A percentile compares a stretch with the other conserved stretches of the same genome.
Conservation (phyloP, 2,329 filamentous ascomycete species). For the Diaporthe velutina region DNA sequence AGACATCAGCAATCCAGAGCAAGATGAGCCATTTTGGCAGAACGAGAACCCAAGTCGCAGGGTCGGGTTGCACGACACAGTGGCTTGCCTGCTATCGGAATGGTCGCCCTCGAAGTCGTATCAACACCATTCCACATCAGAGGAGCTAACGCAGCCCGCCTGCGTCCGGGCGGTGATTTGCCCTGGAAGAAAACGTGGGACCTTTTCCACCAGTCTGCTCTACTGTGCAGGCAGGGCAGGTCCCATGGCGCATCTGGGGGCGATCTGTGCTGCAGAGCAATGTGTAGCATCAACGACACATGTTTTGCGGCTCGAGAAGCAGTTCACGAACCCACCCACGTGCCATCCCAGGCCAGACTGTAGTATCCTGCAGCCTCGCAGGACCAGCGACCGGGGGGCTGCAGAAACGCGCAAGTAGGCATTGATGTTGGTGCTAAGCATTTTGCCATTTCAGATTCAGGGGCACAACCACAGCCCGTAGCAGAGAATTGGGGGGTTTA, state of each 20-base stretch:
- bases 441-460: conserved; percentile 9
- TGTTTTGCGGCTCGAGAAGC: neutral
- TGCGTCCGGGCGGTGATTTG: neutral
- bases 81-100: conserved; percentile 3
- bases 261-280: neutral
- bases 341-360: neutral
- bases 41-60: conserved; percentile 1
- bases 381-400: neutral
- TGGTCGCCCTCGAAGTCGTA: neutral
- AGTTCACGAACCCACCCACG: neutral
- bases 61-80: neutral
- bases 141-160: conserved; percentile 25
- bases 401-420: neutral
- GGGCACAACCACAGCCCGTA: neutral
- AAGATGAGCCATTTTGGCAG: conserved; percentile 21
- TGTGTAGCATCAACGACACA: conserved; percentile 10
- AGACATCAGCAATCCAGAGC: conserved; percentile 28
- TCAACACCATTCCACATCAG: conserved; percentile 22
- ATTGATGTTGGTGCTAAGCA: neutral
- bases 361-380: conserved; percentile 24
- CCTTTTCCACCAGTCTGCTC: neutral
- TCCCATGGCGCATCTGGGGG: neutral
- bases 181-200: conserved; percentile 8
- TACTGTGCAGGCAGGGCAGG: neutral
- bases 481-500: neutral